Conservation (phyloP, 352 stramenopile species). For the Phytopythium kandeliae region DNA sequence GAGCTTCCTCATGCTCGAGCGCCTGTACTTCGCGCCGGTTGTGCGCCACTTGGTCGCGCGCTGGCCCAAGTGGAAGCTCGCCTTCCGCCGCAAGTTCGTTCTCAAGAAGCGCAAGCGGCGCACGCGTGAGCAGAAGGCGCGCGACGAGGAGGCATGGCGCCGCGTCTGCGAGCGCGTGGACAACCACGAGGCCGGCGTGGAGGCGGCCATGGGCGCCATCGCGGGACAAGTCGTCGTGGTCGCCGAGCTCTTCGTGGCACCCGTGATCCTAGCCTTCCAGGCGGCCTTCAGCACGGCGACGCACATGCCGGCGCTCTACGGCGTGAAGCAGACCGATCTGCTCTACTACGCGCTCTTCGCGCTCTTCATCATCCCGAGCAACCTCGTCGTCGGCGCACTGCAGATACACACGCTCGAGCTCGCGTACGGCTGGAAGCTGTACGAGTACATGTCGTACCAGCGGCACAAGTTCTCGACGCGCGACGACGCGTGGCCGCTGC, state of each 20-base stretch:
- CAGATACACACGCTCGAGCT: constrained; percentile 96
- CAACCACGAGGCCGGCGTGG: constrained; percentile 89
- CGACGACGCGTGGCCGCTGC: constrained; percentile 92
- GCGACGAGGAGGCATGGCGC: constrained; percentile 90
- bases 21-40: constrained; percentile 92
- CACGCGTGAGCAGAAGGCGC: constrained; percentile 90
- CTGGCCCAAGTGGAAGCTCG: constrained; percentile 91
- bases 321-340: constrained; percentile 91
- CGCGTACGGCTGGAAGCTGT: constrained; percentile 95
- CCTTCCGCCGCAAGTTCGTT: constrained; percentile 66
- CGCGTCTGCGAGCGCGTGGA: constrained; percentile 95
- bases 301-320: constrained; percentile 90
- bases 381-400: constrained; percentile 91
- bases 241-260: constrained; percentile 81
- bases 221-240: constrained; percentile 90
- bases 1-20: constrained; percentile 89
- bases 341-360: constrained; percentile 95
- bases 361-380: constrained; percentile 94
- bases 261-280: constrained; percentile 86
- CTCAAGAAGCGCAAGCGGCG: constrained; percentile 66
- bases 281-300: constrained; percentile 88
- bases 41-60: constrained; percentile 72
- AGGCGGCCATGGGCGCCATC: constrained; percentile 91
- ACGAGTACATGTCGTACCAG: constrained; percentile 97
- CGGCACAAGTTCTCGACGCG: constrained; percentile 93